Conservation (phyloP, 495 filamentous ascomycete genomes). For the Podospora pseudocomata region DNA sequence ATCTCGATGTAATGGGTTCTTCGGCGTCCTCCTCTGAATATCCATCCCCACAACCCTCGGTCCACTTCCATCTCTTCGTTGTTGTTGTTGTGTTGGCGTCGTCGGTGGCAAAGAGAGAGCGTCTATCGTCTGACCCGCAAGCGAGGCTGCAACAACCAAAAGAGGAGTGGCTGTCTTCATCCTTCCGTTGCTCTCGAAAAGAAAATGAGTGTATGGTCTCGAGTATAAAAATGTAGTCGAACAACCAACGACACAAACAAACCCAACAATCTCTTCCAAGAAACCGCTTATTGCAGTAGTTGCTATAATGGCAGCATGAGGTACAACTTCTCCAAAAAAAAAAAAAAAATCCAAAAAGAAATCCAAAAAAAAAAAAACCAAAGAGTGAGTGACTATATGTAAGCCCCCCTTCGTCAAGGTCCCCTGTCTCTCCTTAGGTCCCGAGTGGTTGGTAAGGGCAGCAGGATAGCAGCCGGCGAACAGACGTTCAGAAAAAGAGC, state of each 20-base stretch:
- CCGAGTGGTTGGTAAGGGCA: not conserved
- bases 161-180: conserved; percentile 24
- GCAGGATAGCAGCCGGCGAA: not conserved
- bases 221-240: not conserved
- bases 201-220: not conserved
- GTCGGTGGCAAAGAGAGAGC: conserved; percentile 19
- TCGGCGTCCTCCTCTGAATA: conserved; percentile 39
- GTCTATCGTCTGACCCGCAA: conserved; percentile 15
- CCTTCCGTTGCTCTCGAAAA: not conserved
- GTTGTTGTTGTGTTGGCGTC: conserved; percentile 20
- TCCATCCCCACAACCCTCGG: conserved; percentile 38
- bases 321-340: not conserved
- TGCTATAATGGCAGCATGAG: not conserved
- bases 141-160: conserved; percentile 24
- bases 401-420: not conserved
- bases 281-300: not conserved
- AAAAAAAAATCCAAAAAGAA: not conserved
- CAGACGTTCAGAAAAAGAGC: not conserved
- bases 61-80: conserved; percentile 36
- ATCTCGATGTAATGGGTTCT: conserved; percentile 42
- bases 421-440: not conserved
- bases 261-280: not conserved
- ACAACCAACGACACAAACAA: not conserved
- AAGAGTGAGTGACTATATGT: not conserved
- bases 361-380: not conserved